Evolutionary conservation across 2,329 filamentous ascomycete genomes (phyloP).

Genomic region (Aspergillus quadrilineatus): DNA sequence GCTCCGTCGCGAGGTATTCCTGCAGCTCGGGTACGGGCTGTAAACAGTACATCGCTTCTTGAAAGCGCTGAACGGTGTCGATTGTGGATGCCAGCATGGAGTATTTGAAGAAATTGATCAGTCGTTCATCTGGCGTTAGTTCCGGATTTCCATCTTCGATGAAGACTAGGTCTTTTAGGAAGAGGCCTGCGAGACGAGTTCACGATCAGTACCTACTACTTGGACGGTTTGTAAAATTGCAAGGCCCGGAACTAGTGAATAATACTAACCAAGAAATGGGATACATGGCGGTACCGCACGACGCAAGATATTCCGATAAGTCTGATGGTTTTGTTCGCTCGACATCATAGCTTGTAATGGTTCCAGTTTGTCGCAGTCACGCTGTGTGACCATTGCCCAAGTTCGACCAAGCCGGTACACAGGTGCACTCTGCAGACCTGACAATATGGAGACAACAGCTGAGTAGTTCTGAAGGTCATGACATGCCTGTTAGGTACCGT

Average conservation of each 20-base stretch:
- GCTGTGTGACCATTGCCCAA: conserved; percentile 84
- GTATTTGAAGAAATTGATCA: conserved; percentile 57
- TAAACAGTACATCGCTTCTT: conserved; percentile 84
- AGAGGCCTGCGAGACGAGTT: conserved; percentile 64
- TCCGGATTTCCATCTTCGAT: conserved; percentile 95
- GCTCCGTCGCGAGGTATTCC: conserved; percentile 74
- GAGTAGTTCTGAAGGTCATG: conserved; percentile 89
- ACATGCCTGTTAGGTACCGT: conserved; percentile 66
- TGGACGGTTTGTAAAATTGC: background rate
- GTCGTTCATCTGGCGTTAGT: conserved; percentile 76
- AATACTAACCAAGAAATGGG: conserved; percentile 80
- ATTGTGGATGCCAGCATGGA: conserved; percentile 21
- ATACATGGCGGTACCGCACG: conserved; percentile 89
- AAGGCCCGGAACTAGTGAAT: background rate
- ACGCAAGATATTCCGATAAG: conserved; percentile 67
- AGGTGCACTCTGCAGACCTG: conserved; percentile 83
- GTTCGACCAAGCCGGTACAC: conserved; percentile 88
- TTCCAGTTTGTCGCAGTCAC: conserved; percentile 72
- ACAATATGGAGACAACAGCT: conserved; percentile 90
- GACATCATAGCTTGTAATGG: conserved; percentile 87
- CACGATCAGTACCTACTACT: background rate
- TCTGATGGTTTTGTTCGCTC: conserved; percentile 80
- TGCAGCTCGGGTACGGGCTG: conserved; percentile 84
- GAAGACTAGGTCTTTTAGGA: conserved; percentile 90
- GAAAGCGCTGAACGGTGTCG: conserved; percentile 77